Evolutionary conservation across 192 early-diverging fungal species (phyloP), one percentile per base, ranked within the genome.

Genomic region (Chytriomyces hyalinus): DNA sequence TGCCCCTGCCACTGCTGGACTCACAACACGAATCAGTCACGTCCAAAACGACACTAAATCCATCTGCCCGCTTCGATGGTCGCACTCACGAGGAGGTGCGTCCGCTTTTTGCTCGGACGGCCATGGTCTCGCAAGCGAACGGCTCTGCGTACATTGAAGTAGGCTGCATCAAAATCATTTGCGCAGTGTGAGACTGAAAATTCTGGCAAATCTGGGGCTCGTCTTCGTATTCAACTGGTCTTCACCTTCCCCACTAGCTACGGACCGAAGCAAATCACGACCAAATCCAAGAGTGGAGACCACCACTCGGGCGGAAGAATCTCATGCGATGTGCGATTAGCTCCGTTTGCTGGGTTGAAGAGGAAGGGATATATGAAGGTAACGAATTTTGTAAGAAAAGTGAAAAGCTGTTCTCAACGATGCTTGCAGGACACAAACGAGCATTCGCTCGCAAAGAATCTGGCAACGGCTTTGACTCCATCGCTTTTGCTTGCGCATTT

Each of bases 61-160:
- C 36, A 36, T 36, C 36, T 36, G 24, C 10, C 49, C 71, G 71
- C 5, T 10, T 7, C 53, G 81, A 84, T 59, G 83, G 81, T 2
- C 71, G 86, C 20, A 51, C 61, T 6, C 49, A n/a, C 28, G 80
- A 87, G n/a, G 49, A 72, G 20, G 80, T 85, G 20, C 74, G 85
- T 20, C 81, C 83, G 20, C 50, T 85, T 6, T 85, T 88, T 73
- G 70, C 92, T 51, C 90, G 87, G 70, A 90, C 92, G 20, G 92
- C 92, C n/a, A 73, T 92, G 65, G 87, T 94, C 43, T 80, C 68
- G 28, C 91, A 92, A 57, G 91, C 93, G 17, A 92, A 91, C 48
- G 93, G 93, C 50, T 93, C 92, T 26, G 91, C 93, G 44, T 93
- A 89, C 70, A 82, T 93, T 63, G 93, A 95, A 78, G 51, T 88